phyloP scores from a whole-genome alignment of 805 yeast genomes.

The Sugiyamaella lignohabitans region DNA sequence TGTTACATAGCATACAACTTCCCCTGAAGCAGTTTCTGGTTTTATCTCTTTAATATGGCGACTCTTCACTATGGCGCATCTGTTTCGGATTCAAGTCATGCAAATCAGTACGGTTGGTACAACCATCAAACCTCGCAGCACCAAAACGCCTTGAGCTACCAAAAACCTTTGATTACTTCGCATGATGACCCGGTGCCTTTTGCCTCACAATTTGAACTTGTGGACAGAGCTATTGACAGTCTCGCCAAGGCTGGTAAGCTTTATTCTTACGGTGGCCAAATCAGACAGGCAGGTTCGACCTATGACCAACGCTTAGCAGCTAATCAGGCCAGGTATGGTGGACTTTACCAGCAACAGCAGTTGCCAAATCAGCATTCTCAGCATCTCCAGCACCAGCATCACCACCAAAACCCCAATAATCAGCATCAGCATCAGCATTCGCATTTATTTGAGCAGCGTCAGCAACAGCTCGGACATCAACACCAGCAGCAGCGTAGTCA shows the following conservation, averaged over 20 bases:
- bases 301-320: neutral
- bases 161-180: neutral
- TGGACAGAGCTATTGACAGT: conserved; percentile 14
- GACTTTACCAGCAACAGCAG: conserved; percentile 6
- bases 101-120: too few species aligned
- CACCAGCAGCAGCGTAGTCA: neutral
- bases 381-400: too few species aligned
- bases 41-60: too few species aligned
- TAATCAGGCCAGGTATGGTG: neutral
- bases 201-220: conserved; percentile 15
- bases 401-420: too few species aligned
- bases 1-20: too few species aligned
- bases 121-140: too few species aligned
- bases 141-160: too few species aligned
- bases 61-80: too few species aligned
- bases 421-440: conserved; percentile 7
- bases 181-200: conserved; percentile 13
- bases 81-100: too few species aligned
- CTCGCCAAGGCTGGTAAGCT: conserved; percentile 8
- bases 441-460: neutral
- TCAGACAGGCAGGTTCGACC: neutral
- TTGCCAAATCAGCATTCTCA: conserved; percentile 2
- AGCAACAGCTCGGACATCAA: conserved; percentile 2
- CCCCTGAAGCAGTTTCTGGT: too few species aligned
- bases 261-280: neutral